These are phyloP conservation scores for Periconia sp. DNA, from an alignment of 2,329 filamentous ascomycete species.

Conservation along the genomic window DNA sequence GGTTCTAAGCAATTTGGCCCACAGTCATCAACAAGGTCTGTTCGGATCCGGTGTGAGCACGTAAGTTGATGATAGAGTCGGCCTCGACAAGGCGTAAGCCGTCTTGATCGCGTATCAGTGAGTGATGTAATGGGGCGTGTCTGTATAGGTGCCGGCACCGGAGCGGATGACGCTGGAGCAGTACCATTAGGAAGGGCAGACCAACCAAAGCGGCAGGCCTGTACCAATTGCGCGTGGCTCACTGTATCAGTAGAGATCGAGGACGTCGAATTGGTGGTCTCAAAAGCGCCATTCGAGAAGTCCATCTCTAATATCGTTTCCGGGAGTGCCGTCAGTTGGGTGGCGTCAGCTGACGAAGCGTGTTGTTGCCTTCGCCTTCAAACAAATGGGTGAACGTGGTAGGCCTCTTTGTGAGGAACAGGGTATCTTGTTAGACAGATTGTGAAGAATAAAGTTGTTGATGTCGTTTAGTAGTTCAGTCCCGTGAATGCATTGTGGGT, in stretches of 20 bases:
- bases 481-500: constrained; percentile 31
- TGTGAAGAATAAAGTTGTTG: constrained; percentile 8
- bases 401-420: constrained; percentile 5
- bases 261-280: constrained; percentile 11
- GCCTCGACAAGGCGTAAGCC: constrained; percentile 40
- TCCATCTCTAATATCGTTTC: constrained; percentile 26
- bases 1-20: constrained; percentile 43
- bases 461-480: constrained; percentile 5
- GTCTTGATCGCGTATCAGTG: constrained; percentile 31
- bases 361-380: constrained; percentile 32
- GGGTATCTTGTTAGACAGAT: constrained; percentile 4
- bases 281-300: constrained; percentile 38
- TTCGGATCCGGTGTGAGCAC: constrained; percentile 44
- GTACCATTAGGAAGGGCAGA: constrained; percentile 27
- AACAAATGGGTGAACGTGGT: neutral
- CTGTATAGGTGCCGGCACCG: constrained; percentile 8
- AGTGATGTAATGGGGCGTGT: constrained; percentile 14
- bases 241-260: constrained; percentile 40
- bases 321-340: constrained; percentile 3
- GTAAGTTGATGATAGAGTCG: constrained; percentile 44
- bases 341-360: constrained; percentile 32
- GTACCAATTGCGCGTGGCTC: constrained; percentile 39
- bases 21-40: constrained; percentile 44
- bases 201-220: constrained; percentile 44
- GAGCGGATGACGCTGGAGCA: constrained; percentile 8